Evolutionary conservation across 2,329 filamentous ascomycete genomes (phyloP).

Genomic region (Phialophora verrucosa): DNA sequence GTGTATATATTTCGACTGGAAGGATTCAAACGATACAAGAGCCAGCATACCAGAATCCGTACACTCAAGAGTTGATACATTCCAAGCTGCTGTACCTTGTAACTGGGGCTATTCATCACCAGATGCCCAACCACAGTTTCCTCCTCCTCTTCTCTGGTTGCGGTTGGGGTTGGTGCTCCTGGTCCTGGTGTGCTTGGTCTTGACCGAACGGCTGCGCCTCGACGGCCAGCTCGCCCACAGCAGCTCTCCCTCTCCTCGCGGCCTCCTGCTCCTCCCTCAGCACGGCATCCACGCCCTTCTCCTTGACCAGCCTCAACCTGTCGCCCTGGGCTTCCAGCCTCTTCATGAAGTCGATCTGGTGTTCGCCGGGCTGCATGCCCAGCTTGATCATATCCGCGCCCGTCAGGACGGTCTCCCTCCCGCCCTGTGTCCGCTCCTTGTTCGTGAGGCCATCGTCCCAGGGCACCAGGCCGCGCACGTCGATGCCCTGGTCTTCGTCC

Average conservation of each 20-base stretch:
- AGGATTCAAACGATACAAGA: too few species aligned
- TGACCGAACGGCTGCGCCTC: background rate
- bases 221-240: too few species aligned
- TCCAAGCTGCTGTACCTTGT: too few species aligned
- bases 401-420: conserved; percentile 35
- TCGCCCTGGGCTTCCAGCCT: conserved; percentile 21
- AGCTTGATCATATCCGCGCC: conserved; percentile 44
- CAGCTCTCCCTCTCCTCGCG: background rate
- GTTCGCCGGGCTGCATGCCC: conserved; percentile 28
- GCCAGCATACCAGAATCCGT: too few species aligned
- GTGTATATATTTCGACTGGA: too few species aligned
- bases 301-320: conserved; percentile 8
- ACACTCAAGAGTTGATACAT: too few species aligned
- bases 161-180: background rate
- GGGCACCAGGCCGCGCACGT: conserved; percentile 39
- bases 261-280: conserved; percentile 12
- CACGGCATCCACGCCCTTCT: conserved; percentile 9
- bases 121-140: conserved; percentile 40
- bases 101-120: conserved; percentile 19
- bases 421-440: conserved; percentile 44
- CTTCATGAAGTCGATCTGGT: conserved; percentile 28
- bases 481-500: conserved; percentile 45
- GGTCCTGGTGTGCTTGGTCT: background rate
- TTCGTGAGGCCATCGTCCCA: conserved; percentile 49
- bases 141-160: conserved; percentile 32